Evolutionary conservation across 164 flowering plant species (phyloP).

Genomic region (Magnolia sinica): DNA sequence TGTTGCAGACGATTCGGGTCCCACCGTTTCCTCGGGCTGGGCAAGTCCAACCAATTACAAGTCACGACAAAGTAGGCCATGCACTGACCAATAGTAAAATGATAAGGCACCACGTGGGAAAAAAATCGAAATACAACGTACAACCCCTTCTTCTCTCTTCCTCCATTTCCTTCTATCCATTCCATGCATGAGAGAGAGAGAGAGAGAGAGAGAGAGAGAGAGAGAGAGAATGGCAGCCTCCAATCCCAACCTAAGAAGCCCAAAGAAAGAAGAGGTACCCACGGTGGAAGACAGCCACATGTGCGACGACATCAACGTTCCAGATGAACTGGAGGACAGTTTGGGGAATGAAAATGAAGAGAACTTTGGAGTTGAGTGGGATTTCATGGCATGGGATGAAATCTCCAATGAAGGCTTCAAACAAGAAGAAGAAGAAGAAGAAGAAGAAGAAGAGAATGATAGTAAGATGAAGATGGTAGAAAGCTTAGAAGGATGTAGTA

Average conservation of each 20-base stretch:
- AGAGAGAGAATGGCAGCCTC: slow-evolving; percentile 23
- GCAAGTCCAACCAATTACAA: neutral
- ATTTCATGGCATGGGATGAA: slow-evolving; percentile 39
- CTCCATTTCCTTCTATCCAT: neutral
- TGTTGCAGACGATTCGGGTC: neutral
- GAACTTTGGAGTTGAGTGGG: slow-evolving; percentile 20
- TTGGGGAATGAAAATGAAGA: slow-evolving; percentile 33
- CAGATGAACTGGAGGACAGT: slow-evolving; percentile 37
- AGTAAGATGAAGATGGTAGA: slow-evolving; percentile 7
- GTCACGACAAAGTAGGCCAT: slow-evolving; percentile 4
- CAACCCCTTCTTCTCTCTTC: neutral
- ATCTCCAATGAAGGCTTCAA: slow-evolving; percentile 7
- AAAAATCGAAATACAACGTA: neutral
- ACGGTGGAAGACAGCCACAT: slow-evolving; percentile 22
- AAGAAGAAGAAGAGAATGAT: slow-evolving; percentile 14
- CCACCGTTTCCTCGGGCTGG: neutral
- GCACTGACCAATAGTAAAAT: slow-evolving; percentile 26
- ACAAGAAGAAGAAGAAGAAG: slow-evolving; percentile 14
- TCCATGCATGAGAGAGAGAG: neutral
- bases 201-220: slow-evolving; percentile 8
- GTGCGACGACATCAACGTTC: slow-evolving; percentile 13
- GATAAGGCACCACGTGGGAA: slow-evolving; percentile 42
- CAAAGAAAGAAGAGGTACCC: slow-evolving; percentile 43
- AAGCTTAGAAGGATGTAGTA: slow-evolving; percentile 14
- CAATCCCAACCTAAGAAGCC: slow-evolving; percentile 29